A percentile compares a stretch with the other conserved stretches of the same genome.
phyloP scores from a whole-genome alignment of 2,329 filamentous ascomycete genomes.

The Trichoderma oligosporum region DNA sequence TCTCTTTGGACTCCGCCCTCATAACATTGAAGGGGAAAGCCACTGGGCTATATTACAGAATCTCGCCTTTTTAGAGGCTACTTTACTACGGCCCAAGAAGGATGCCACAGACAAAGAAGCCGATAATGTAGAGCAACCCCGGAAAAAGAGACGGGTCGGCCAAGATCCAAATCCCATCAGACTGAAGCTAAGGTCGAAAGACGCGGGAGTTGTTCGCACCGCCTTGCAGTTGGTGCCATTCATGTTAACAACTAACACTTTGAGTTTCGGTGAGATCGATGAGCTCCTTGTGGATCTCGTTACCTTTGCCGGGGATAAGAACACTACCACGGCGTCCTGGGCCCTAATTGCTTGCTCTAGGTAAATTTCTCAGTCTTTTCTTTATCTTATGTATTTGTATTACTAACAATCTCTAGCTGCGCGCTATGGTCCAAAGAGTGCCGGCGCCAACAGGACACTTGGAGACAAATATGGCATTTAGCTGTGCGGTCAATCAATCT shows the following conservation, averaged over 20 bases:
- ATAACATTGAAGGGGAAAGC: slow-evolving; percentile 53
- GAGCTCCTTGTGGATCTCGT: slow-evolving; percentile 57
- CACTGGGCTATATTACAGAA: slow-evolving; percentile 59
- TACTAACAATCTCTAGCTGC: slow-evolving; percentile 34
- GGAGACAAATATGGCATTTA: slow-evolving; percentile 19
- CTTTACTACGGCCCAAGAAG: slow-evolving; percentile 35
- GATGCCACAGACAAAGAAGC: slow-evolving; percentile 24
- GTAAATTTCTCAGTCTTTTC: slow-evolving; percentile 43
- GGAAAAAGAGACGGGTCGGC: slow-evolving; percentile 49
- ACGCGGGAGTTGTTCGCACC: slow-evolving; percentile 45
- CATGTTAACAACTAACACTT: slow-evolving; percentile 44
- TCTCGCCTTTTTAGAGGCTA: slow-evolving; percentile 54
- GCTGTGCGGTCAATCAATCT: slow-evolving; percentile 68
- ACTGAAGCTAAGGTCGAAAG: slow-evolving; percentile 45
- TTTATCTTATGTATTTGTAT: background rate
- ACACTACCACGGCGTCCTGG: slow-evolving; percentile 67
- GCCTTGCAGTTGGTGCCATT: slow-evolving; percentile 58
- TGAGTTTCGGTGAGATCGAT: slow-evolving; percentile 50
- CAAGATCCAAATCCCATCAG: slow-evolving; percentile 44
- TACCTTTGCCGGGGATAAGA: slow-evolving; percentile 64
- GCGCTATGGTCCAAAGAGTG: slow-evolving; percentile 25
- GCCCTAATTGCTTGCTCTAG: slow-evolving; percentile 77
- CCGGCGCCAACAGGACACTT: slow-evolving; percentile 33
- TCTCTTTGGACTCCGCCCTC: slow-evolving; percentile 52
- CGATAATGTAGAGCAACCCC: slow-evolving; percentile 44